These are phyloP conservation scores for Colletotrichum limetticola DNA, from an alignment of 2,329 filamentous ascomycete genomes.

Conservation along the genomic window DNA sequence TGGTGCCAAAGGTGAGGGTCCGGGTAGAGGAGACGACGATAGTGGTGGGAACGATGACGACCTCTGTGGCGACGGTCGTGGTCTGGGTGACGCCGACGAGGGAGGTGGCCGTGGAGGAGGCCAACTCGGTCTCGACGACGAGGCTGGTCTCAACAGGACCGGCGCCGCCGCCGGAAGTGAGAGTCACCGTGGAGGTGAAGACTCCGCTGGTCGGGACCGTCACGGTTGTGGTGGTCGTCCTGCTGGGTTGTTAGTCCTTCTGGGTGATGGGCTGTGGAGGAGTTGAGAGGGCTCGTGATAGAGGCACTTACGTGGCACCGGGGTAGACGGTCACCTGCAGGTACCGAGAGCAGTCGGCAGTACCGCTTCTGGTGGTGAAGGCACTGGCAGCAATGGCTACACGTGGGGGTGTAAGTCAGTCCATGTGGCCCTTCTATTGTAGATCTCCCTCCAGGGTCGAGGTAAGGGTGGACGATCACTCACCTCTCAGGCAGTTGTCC, in stretches of 20 bases:
- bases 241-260: not conserved
- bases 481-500: conserved; percentile 34
- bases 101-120: conserved; percentile 6
- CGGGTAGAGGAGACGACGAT: conserved; percentile 26
- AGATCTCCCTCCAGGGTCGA: not conserved
- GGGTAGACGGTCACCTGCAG: conserved; percentile 23
- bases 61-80: conserved; percentile 25
- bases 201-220: conserved; percentile 25
- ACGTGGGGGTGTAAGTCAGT: not conserved
- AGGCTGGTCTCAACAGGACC: conserved; percentile 23
- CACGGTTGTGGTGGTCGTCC: conserved; percentile 25
- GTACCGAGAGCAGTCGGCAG: conserved; percentile 28
- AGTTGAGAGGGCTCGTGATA: not conserved
- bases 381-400: conserved; percentile 28
- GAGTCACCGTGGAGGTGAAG: conserved; percentile 13
- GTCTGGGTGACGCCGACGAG: conserved; percentile 17
- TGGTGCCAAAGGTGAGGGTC: conserved; percentile 28
- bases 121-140: not conserved
- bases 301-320: conserved; percentile 13
- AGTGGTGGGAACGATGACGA: conserved; percentile 24
- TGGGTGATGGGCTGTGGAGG: not conserved
- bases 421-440: not conserved
- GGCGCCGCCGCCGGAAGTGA: conserved; percentile 10
- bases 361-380: conserved; percentile 20
- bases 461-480: not conserved